Conservation (phyloP, 805 yeast genomes). For the Kluyveromyces wickerhamii region DNA sequence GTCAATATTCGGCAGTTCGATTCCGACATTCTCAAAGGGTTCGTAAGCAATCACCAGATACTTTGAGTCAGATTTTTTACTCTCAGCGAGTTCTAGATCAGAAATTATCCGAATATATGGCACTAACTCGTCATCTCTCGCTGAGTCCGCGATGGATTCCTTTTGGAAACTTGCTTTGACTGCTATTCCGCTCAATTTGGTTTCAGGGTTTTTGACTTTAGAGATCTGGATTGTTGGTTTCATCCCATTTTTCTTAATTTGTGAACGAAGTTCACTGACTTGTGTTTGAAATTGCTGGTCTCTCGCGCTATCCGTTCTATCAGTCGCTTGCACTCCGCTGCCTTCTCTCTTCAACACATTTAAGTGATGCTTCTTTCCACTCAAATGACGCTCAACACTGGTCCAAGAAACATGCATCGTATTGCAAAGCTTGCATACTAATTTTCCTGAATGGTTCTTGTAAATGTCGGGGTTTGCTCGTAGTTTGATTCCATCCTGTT, state of each 20-base stretch:
- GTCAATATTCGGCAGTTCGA: constrained; percentile 57
- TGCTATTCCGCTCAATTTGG: constrained; percentile 55
- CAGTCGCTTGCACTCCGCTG: constrained; percentile 12
- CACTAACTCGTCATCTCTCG: constrained; percentile 32
- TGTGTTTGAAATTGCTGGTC: constrained; percentile 21
- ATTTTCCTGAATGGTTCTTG: constrained; percentile 71
- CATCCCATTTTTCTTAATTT: constrained; percentile 12
- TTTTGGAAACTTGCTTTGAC: constrained; percentile 49
- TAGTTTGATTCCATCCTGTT: constrained; percentile 36
- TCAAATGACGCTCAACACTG: constrained; percentile 75
- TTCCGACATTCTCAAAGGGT: constrained; percentile 77
- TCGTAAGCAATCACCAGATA: constrained; percentile 78
- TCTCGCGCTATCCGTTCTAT: constrained; percentile 7
- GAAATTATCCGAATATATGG: constrained; percentile 64
- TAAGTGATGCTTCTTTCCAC: constrained; percentile 75
- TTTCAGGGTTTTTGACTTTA: constrained; percentile 57
- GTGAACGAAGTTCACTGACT: constrained; percentile 14
- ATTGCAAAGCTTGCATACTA: constrained; percentile 78
- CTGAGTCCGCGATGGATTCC: constrained; percentile 28
- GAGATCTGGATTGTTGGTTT: constrained; percentile 61
- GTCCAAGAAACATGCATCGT: constrained; percentile 77
- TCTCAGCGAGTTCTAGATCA: constrained; percentile 55
- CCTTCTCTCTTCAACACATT: constrained; percentile 59
- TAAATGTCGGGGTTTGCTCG: constrained; percentile 61
- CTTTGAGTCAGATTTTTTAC: constrained; percentile 39